Percentiles rank a stretch among this genome's conserved stretches.
These are phyloP conservation scores for Arthrobotrys iridis DNA, from an alignment of 2,329 filamentous ascomycete species.

Conservation along the genomic window DNA sequence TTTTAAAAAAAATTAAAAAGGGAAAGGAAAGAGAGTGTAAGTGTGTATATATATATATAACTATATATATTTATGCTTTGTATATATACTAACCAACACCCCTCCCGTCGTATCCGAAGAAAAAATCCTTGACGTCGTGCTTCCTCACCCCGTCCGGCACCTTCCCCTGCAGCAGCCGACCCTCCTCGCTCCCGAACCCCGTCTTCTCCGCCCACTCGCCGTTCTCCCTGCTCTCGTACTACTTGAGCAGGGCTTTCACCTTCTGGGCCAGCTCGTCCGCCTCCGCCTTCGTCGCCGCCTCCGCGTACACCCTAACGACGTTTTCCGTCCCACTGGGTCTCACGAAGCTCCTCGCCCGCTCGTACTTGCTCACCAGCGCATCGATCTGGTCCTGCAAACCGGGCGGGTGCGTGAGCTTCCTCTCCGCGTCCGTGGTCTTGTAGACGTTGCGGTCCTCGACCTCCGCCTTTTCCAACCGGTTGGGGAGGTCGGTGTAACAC, in stretches of 20 bases:
- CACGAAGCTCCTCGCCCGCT: constrained; percentile 87
- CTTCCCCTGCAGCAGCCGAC: constrained; percentile 13
- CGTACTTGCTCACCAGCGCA: constrained; percentile 86
- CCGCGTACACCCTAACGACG: constrained; percentile 93
- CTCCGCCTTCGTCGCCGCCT: constrained; percentile 87
- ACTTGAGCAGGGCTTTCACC: constrained; percentile 78
- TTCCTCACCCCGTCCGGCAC: background rate
- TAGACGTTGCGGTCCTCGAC: constrained; percentile 89
- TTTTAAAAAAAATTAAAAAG: background rate
- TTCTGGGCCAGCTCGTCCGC: constrained; percentile 89
- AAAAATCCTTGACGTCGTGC: constrained; percentile 1
- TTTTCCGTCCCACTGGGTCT: constrained; percentile 95
- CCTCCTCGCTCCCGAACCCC: constrained; percentile 11
- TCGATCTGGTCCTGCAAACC: constrained; percentile 89
- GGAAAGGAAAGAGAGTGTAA: background rate
- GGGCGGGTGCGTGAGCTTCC: constrained; percentile 79
- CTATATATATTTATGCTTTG: background rate
- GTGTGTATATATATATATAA: background rate
- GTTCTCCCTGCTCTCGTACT: constrained; percentile 58
- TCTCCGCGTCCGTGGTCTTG: constrained; percentile 90
- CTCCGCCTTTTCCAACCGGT: constrained; percentile 91
- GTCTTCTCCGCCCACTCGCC: constrained; percentile 9
- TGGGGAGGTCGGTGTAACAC: constrained; percentile 93
- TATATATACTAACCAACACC: background rate
- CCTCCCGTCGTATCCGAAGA: constrained; percentile 23